Base-by-base conservation (phyloP, 2,329 filamentous ascomycete genomes). In the Beauveria pseudobassiana region DNA sequence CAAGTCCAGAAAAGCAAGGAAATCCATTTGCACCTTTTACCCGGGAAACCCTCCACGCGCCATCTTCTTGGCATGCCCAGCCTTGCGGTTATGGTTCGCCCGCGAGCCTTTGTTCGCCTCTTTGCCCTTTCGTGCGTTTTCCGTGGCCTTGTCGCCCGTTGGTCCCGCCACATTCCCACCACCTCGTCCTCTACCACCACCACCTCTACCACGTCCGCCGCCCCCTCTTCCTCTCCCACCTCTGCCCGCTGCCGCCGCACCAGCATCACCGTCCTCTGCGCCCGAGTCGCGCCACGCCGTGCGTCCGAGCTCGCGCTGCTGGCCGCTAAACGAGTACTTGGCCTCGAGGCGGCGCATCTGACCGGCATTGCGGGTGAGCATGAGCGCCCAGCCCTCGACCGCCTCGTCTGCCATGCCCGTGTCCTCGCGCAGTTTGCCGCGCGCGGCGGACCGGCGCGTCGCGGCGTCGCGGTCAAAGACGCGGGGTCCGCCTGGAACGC, bases 401-500 rank as follows among this genome's bases (percentile, higher is more conserved):
- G 89, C 87, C 74, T 98, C 93, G 67, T 98, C 93, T 0, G 91
- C 92, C 91, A 97, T 91, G 4, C 88, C 88, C 1, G 91, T 96
- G 63, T 92, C 87, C 24, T 82, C 81, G 67, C 87, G 89, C 54
- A 99, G 72, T 40, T 82, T 82, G 7, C 73, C 74, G 45, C 95
- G 82, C 1, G 82, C 77, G 24, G 81, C 80, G 0, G 87, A 80
- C 64, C 89, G 80, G 59, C 91, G 81, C 0, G 89, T 91, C 5
- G 82, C 81, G 1, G 86, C 81, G 63, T 93, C 89, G 20, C 93
- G 83, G 5, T 79, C 82, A 69, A 97, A 97, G 0, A 87, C 70
- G 7, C 79, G 82, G 0, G 82, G 9, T 83, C 82, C 14, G 81
- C 77, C 67, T 86, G 86, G 73, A 88, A 96, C 0, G 87, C 82